These are phyloP conservation scores for Sphaerosporella brunnea DNA, from an alignment of 495 filamentous ascomycete genomes.

Conservation along the genomic window DNA sequence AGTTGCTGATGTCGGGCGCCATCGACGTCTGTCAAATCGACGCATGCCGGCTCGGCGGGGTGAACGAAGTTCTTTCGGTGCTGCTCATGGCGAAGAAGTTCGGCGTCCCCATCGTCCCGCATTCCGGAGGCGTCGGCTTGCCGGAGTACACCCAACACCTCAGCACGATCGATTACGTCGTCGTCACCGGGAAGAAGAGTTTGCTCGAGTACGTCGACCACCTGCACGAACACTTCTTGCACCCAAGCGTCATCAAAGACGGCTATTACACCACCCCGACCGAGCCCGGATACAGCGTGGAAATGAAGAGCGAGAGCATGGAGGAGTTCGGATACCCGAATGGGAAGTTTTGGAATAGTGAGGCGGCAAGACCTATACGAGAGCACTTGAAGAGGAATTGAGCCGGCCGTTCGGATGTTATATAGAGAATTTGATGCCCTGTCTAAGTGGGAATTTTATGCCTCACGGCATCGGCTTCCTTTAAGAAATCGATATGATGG, in stretches of 20 bases:
- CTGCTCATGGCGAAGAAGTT: slow-evolving; percentile 76
- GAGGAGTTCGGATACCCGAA: slow-evolving; percentile 51
- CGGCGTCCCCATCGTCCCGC: slow-evolving; percentile 67
- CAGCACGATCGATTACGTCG: slow-evolving; percentile 86
- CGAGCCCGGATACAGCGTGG: slow-evolving; percentile 70
- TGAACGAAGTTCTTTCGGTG: slow-evolving; percentile 88
- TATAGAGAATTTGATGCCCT: too few species aligned
- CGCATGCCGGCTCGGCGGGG: slow-evolving; percentile 76
- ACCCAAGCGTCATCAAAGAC: slow-evolving; percentile 61
- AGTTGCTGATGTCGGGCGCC: slow-evolving; percentile 58
- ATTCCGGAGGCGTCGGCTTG: slow-evolving; percentile 75
- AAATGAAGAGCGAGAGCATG: slow-evolving; percentile 86
- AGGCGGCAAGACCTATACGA: slow-evolving; percentile 49
- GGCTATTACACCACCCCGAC: slow-evolving; percentile 77
- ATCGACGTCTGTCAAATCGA: slow-evolving; percentile 85
- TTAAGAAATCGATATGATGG: too few species aligned
- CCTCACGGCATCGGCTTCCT: too few species aligned
- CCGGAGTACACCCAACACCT: slow-evolving; percentile 92
- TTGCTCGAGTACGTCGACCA: slow-evolving; percentile 87
- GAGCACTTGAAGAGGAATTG: slow-evolving; percentile 30
- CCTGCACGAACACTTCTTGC: slow-evolving; percentile 79
- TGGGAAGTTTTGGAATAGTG: slow-evolving; percentile 68
- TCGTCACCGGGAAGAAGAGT: slow-evolving; percentile 61
- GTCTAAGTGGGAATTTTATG: too few species aligned
- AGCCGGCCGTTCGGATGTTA: too few species aligned